Conservation (phyloP, 768 basidiomycete genomes). For the Phanerodontia chrysosporium region DNA sequence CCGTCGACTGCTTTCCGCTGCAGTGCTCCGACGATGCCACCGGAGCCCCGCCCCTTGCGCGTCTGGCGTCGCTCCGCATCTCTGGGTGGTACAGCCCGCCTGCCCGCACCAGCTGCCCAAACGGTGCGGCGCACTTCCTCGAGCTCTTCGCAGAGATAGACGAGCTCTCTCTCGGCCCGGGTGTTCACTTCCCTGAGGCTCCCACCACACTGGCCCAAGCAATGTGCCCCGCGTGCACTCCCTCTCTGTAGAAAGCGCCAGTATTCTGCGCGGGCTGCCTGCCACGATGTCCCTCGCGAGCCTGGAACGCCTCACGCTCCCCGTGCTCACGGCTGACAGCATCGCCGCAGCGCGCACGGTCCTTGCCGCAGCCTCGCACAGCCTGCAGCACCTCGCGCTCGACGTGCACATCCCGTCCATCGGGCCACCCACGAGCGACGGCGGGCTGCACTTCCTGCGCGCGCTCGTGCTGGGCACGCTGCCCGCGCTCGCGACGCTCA, state of each 20-base stretch:
- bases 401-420: neutral
- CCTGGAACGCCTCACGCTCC: neutral
- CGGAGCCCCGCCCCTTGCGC: neutral
- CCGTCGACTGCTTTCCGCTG: neutral
- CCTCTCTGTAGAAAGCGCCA: neutral
- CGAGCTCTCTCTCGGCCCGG: neutral
- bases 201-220: neutral
- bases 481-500: neutral
- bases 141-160: neutral
- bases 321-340: neutral
- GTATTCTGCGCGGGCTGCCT: neutral
- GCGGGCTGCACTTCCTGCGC: neutral
- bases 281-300: neutral
- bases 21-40: neutral
- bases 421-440: neutral
- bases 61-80: neutral
- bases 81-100: neutral
- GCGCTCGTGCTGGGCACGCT: neutral
- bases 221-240: neutral
- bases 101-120: neutral
- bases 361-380: neutral
- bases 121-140: neutral
- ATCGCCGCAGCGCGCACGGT: neutral
- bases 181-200: neutral
- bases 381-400: neutral